Evolutionary conservation across 2,329 filamentous ascomycete genomes (phyloP).

Genomic region (Sarocladiaceae sp.): DNA sequence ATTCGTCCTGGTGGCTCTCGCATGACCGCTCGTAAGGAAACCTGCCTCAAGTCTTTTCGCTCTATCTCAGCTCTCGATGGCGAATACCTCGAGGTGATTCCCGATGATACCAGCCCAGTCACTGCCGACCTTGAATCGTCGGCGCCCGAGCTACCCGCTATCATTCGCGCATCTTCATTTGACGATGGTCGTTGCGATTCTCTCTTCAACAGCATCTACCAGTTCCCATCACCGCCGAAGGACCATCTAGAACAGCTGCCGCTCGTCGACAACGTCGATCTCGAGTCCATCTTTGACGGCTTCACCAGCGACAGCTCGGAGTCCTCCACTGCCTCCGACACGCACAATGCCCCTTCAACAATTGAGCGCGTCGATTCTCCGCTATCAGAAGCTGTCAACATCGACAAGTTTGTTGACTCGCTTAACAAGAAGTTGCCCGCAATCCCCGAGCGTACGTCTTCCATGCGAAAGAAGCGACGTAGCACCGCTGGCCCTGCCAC

Average conservation of each 20-base stretch:
- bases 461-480: constrained; percentile 2
- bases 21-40: constrained; percentile 52
- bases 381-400: not conserved
- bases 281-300: constrained; percentile 5
- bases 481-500: not conserved
- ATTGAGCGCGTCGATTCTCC: not conserved
- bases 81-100: not conserved
- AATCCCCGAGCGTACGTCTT: constrained; percentile 12
- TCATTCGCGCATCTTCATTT: constrained; percentile 10
- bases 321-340: not conserved
- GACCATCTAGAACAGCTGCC: not conserved
- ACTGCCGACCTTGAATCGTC: constrained; percentile 9
- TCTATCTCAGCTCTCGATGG: constrained; percentile 17
- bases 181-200: constrained; percentile 1
- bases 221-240: constrained; percentile 4
- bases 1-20: constrained; percentile 47
- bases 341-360: not conserved
- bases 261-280: not conserved
- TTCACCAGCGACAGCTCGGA: constrained; percentile 8
- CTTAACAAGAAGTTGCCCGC: constrained; percentile 22
- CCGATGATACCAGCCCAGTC: not conserved
- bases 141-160: constrained; percentile 8
- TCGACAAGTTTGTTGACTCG: constrained; percentile 1
- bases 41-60: constrained; percentile 20
- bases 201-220: constrained; percentile 5